phyloP scores from a whole-genome alignment of 805 yeast species.

The Candida xiaguanensis region DNA sequence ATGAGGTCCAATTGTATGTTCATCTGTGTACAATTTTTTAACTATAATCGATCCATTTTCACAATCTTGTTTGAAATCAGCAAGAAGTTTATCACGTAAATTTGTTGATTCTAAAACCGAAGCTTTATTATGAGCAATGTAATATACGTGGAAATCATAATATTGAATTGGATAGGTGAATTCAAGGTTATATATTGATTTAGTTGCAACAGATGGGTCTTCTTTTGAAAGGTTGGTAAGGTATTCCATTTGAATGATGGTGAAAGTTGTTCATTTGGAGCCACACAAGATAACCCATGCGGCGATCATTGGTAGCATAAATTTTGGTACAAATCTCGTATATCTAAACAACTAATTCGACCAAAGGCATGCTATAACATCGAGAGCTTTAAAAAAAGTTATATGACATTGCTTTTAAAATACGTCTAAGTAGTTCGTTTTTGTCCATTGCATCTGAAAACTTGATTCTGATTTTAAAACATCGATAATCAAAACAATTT shows the following conservation, averaged over 20 bases:
- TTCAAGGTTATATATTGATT: constrained; percentile 15
- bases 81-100: constrained; percentile 18
- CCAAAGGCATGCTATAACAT: too few species aligned
- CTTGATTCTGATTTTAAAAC: too few species aligned
- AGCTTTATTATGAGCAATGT: constrained; percentile 17
- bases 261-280: constrained; percentile 1
- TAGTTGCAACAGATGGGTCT: constrained; percentile 18
- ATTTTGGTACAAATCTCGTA: too few species aligned
- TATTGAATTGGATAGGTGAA: constrained; percentile 24
- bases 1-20: constrained; percentile 29
- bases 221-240: constrained; percentile 17
- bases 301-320: too few species aligned
- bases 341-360: too few species aligned
- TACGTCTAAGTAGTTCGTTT: too few species aligned
- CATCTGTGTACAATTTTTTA: constrained; percentile 21
- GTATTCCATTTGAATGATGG: constrained; percentile 28
- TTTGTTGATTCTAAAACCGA: constrained; percentile 19
- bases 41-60: constrained; percentile 26
- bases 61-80: constrained; percentile 21
- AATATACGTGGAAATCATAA: constrained; percentile 32
- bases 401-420: too few species aligned
- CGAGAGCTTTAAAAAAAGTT: too few species aligned
- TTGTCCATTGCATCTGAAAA: too few species aligned
- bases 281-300: too few species aligned
- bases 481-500: too few species aligned